Evolutionary conservation across 495 filamentous ascomycete genomes (phyloP), one percentile per base, ranked within the genome.

Genomic region (Lepraria neglecta): DNA sequence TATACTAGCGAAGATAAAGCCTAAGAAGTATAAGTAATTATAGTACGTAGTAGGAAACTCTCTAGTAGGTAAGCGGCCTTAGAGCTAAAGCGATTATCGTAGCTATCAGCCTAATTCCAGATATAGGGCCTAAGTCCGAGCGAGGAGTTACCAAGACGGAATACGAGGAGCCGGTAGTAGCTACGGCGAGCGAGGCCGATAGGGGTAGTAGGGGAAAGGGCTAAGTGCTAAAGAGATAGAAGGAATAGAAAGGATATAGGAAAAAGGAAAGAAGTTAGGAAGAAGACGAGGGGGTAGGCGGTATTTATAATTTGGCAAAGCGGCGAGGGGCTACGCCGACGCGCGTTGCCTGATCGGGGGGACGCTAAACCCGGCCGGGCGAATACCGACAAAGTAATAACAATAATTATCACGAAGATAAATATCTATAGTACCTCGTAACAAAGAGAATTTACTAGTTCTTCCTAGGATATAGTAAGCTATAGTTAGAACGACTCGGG

Each of bases 281-380:
- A 51, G 24, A 51, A 28, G 19, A 24, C 9, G 15, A 19, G n/a
- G 15, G 12, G 48, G 28, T 1, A 28, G 28, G 21, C 19, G 11
- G 48, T 51, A 51, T 51, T 51, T 51, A 51, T 51, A 7, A 5
- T 27, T 27, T 27, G 28, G 15, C 6, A 51, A 51, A 51, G 48
- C 48, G 48, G 48, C 48, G 44, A 47, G 21, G 21, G 44, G 44
- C 44, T 47, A 3, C n/a, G n/a, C 28, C 48, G n/a, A 6, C n/a
- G 48, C 48, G 48, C 28, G 6, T 27, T 51, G 28, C 48, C 48
- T 7, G 24, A 51, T 51, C 19, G 19, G 48, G 4, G 48, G 19
- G 48, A 51, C 48, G 28, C 48, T 7, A 51, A 51, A 51, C 48
- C 48, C 21, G 48, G 48, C 48, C 0, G 19, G 48, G 28, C 19